Percentiles rank a stretch among this genome's conserved stretches.
phyloP scores from a whole-genome alignment of 164 flowering plant species.

The Nymphaea thermarum region DNA sequence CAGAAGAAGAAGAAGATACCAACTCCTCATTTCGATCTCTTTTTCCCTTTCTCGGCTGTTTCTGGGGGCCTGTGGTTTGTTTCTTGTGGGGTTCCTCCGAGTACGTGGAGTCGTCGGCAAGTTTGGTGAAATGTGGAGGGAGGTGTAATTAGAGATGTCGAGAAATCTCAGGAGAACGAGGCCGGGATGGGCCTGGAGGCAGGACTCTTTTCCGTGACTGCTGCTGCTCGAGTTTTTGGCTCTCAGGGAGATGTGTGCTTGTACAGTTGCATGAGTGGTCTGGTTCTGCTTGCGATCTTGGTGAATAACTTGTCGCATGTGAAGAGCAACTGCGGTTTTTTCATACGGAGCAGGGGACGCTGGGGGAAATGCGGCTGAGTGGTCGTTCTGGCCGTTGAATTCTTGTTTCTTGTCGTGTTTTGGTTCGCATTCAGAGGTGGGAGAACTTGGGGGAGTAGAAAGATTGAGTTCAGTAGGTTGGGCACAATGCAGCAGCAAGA shows the following conservation, averaged over 20 bases:
- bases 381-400: not conserved
- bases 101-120: not conserved
- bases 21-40: not conserved
- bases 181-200: constrained; percentile 4
- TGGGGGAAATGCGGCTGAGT: constrained; percentile 85
- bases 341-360: constrained; percentile 62
- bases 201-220: constrained; percentile 3
- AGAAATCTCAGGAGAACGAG: not conserved
- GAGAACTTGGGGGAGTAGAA: not conserved
- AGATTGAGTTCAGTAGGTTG: constrained; percentile 6
- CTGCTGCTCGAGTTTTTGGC: constrained; percentile 1
- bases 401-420: constrained; percentile 1
- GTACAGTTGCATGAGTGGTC: constrained; percentile 42
- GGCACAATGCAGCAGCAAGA: constrained; percentile 75
- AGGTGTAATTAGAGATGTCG: not conserved
- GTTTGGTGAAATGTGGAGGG: not conserved
- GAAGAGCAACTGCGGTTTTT: constrained; percentile 46
- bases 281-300: constrained; percentile 22
- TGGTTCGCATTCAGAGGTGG: not conserved
- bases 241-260: constrained; percentile 2
- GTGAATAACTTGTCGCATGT: constrained; percentile 24
- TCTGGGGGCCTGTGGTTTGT: not conserved
- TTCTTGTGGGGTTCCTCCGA: not conserved
- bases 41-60: not conserved
- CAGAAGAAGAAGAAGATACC: not conserved